Evolutionary conservation across 495 filamentous ascomycete genomes (phyloP).

Genomic region (Gamarada debralockiae): DNA sequence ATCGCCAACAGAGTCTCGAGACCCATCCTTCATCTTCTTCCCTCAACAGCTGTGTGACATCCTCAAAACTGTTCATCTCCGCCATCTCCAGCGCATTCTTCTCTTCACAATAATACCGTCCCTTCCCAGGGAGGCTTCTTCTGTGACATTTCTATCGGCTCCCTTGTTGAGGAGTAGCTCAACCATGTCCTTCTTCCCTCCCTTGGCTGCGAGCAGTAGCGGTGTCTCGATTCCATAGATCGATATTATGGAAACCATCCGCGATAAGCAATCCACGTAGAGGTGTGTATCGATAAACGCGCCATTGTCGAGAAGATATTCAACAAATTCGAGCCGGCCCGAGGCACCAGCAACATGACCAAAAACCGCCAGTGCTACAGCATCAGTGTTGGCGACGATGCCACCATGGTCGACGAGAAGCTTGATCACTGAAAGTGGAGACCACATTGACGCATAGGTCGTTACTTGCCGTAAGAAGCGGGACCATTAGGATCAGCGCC

Average conservation of each 20-base stretch:
- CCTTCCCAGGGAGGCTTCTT: no score
- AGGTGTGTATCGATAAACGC: neutral
- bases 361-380: neutral
- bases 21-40: no score
- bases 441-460: neutral
- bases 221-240: neutral
- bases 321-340: neutral
- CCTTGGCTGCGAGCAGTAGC: neutral
- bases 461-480: neutral
- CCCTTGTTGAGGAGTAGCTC: neutral
- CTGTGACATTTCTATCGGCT: neutral
- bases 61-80: no score
- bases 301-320: neutral
- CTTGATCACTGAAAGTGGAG: neutral
- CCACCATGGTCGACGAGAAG: neutral
- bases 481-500: neutral
- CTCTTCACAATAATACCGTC: no score
- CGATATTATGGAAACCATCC: neutral
- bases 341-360: neutral
- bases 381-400: neutral
- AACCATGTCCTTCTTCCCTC: neutral
- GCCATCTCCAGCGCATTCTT: no score
- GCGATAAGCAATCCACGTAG: neutral
- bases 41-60: no score
- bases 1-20: no score